Percentiles rank a stretch among this genome's conserved stretches.
phyloP scores from a whole-genome alignment of 2,329 filamentous ascomycete genomes.

The Fusarium sp. region DNA sequence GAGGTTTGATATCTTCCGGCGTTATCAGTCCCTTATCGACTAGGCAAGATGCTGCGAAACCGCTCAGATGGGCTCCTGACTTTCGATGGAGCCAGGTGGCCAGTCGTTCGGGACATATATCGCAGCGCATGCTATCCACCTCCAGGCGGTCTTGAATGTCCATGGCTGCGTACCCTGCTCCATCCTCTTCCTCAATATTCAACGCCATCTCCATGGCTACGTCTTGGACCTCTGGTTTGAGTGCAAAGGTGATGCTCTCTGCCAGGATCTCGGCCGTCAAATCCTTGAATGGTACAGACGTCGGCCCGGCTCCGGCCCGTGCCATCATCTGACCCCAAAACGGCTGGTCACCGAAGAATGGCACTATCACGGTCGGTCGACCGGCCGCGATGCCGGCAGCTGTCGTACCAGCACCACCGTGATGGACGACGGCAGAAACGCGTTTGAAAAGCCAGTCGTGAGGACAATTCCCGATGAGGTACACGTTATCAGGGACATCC shows the following conservation, averaged over 20 bases:
- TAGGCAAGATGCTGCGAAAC: constrained; percentile 70
- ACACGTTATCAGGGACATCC: constrained; percentile 61
- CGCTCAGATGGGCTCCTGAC: constrained; percentile 67
- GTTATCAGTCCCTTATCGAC: constrained; percentile 65
- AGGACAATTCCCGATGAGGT: constrained; percentile 72
- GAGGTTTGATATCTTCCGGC: constrained; percentile 68
- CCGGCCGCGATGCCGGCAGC: constrained; percentile 71
- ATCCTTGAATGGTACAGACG: constrained; percentile 67
- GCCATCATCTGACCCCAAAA: constrained; percentile 76
- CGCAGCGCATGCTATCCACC: constrained; percentile 67
- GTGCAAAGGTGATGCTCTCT: constrained; percentile 62
- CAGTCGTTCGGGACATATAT: constrained; percentile 65
- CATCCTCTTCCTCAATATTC: constrained; percentile 65
- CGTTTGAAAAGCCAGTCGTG: constrained; percentile 75
- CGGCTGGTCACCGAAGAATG: constrained; percentile 74
- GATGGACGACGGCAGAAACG: constrained; percentile 70
- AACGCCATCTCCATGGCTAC: constrained; percentile 57
- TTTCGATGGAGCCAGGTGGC: constrained; percentile 72
- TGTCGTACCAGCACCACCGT: constrained; percentile 74
- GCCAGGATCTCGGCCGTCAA: constrained; percentile 68
- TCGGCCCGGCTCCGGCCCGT: constrained; percentile 69
- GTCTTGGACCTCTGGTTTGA: constrained; percentile 60
- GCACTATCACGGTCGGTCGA: constrained; percentile 72
- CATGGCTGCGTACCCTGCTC: constrained; percentile 62
- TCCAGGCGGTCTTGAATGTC: constrained; percentile 68